Percentiles rank a stretch among this genome's conserved stretches.
Evolutionary conservation across 768 basidiomycete genomes (phyloP).

Genomic region (Boletus sp.): DNA sequence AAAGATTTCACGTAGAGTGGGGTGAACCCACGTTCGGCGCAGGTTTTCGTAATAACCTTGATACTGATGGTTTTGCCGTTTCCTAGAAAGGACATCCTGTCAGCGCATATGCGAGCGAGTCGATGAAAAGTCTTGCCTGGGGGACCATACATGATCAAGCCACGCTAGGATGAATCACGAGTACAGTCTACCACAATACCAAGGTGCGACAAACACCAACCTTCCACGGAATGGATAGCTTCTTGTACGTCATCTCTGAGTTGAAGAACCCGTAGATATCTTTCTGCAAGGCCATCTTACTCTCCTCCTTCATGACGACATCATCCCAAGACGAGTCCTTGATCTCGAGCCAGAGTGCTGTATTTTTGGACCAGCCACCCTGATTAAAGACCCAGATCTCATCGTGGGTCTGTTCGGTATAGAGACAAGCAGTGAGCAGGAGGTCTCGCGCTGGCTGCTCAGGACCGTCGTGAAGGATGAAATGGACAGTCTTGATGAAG

Average conservation of each 20-base stretch:
- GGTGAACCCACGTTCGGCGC: constrained; percentile 55
- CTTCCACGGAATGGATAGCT: constrained; percentile 82
- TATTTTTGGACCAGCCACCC: constrained; percentile 64
- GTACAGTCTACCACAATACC: not conserved
- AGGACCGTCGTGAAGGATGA: constrained; percentile 59
- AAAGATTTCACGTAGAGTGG: constrained; percentile 85
- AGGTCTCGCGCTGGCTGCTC: constrained; percentile 51
- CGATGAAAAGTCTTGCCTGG: constrained; percentile 44
- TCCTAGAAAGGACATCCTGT: constrained; percentile 37
- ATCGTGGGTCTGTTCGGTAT: constrained; percentile 51
- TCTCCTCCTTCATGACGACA: constrained; percentile 65
- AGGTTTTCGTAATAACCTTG: constrained; percentile 78
- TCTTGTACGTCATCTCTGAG: constrained; percentile 70
- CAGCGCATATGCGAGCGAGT: not conserved
- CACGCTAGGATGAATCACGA: constrained; percentile 47
- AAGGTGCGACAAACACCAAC: constrained; percentile 29
- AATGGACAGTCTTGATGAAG: constrained; percentile 33
- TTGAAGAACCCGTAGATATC: constrained; percentile 79
- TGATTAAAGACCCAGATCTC: constrained; percentile 79
- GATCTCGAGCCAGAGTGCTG: constrained; percentile 55
- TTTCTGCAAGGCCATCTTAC: constrained; percentile 65
- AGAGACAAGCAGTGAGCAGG: constrained; percentile 51
- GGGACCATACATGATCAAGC: constrained; percentile 80
- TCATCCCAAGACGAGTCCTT: constrained; percentile 72
- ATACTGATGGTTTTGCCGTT: constrained; percentile 85